Base-by-base conservation (phyloP, 2,329 filamentous ascomycete genomes). In the Aspergillus versicolor region DNA sequence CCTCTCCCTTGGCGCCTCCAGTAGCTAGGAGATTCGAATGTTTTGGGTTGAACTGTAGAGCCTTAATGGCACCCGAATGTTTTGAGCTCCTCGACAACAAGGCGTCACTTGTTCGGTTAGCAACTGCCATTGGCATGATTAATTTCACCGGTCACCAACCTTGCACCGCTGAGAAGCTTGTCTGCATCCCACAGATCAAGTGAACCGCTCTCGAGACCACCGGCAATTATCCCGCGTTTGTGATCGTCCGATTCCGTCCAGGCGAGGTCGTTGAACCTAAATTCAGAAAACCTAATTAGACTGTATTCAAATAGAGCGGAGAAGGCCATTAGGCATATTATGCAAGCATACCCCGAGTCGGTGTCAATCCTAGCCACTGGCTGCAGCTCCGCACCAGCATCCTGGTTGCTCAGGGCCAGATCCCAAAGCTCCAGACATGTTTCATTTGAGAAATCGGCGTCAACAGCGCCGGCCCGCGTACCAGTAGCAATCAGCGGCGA, bases 341-440 rank as follows among this genome's bases (percentile, higher is more conserved):
- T 30, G 21, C 37, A 32, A 48, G 42, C 41, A 45, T 85, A 96
- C 92, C 91, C 94, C 58, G 93, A 92, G 69, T 97, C 94, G 49
- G 91, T 92, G 73, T 82, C 87, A 70, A 97, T 86, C 76, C 88
- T 93, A 61, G 87, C 89, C 70, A 92, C 80, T 60, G 94, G 92
- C 74, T 92, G 88, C 56, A 97, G 86, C 79, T 97, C 94, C 53
- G 91, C 81, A 54, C 87, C 87, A 70, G 90, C 87, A 60, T 89
- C 83, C 61, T 85, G 78, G 74, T 87, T 86, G 74, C 95, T 91
- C 64, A 97, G 82, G 70, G 86, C 88, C 65, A 99, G 82, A 77
- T 97, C 91, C 94, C 94, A 99, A 60, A 99, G 82, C 80, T 99
- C 94, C 57, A 99, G 81, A 79, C 93, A 93, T 63, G 92, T 97